Base-by-base conservation (phyloP, 73 alveolate species). In the Symbiodinium pilosum region DNA sequence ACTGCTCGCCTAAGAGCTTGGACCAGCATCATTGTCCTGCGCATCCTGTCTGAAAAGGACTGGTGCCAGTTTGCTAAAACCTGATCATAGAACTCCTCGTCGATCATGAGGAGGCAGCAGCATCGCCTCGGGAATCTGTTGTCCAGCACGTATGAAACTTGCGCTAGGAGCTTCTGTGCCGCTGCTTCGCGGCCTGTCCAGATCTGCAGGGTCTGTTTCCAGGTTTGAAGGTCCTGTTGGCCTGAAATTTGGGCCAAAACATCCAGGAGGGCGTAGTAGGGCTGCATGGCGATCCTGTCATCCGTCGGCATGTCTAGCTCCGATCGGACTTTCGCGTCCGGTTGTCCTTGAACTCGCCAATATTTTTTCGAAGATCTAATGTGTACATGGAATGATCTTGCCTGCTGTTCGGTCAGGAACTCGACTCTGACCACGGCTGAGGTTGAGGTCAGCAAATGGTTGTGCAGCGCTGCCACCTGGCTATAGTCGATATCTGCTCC, bases 251-350 rank as follows among this genome's bases (percentile, higher is more conserved):
- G 43, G 47, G 42, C 68, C 56, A 87, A 20, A 36, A 87, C 59
- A 44, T 87, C 94, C 34, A 87, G 18, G 9, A 87, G 43, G 28
- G 94, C 68, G 34, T 56, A 59, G 24, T 4, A 87, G 2, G 94
- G 94, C 43, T 87, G 94, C 43, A 56, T 54, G 44, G 94, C 56
- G 7, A 87, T 34, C 24, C 94, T 84, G 56, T 87, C 94, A 34
- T 87, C 94, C 8, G 86, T 87, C 34, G 94, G 68, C 2, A 87
- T 30, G 44, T 87, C 94, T 9, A 56, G 94, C 47, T 87, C 94
- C 56, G 71, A 84, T 69, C 69, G 69, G 43, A 75, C 47, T 28
- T 42, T 54, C 12, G 38, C 51, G 56, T 52, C 93, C 21, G 21
- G 6, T 24, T 86, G 41, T 38, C 8, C 43, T 40, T 36, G 56